A percentile compares a stretch with the other conserved stretches of the same genome.
phyloP scores from a whole-genome alignment of 2,329 filamentous ascomycete genomes.

The Hypoxylon sp. region DNA sequence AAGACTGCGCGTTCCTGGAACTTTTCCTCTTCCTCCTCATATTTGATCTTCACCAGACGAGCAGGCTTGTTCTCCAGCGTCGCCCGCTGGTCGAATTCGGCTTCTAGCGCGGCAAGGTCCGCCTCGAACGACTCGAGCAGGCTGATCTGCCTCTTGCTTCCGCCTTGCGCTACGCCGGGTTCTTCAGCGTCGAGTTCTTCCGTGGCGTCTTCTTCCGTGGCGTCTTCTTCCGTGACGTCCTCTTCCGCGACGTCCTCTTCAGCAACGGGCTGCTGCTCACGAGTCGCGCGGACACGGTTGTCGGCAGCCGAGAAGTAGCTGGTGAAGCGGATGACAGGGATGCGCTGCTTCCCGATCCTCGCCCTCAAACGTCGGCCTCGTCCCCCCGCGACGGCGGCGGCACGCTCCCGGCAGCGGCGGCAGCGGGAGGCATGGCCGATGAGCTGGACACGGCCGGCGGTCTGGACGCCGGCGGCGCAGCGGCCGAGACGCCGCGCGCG shows the following conservation, averaged over 20 bases:
- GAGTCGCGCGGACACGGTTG: neutral
- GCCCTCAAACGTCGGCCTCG: neutral
- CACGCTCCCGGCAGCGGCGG: no score
- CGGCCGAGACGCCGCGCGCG: constrained; percentile 10
- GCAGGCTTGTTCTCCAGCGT: neutral
- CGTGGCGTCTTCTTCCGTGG: no score
- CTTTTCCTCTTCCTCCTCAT: neutral
- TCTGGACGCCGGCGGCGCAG: constrained; percentile 5
- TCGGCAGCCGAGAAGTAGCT: neutral
- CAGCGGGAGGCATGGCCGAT: no score
- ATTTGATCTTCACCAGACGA: neutral
- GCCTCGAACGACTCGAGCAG: constrained; percentile 4
- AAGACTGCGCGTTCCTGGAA: neutral
- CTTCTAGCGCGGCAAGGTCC: neutral
- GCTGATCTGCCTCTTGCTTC: neutral
- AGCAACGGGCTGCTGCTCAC: neutral
- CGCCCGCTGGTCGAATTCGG: neutral
- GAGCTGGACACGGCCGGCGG: neutral
- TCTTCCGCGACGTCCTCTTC: no score
- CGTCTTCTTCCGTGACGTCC: no score
- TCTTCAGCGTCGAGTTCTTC: neutral
- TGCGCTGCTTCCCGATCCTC: neutral
- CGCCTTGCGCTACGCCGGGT: neutral
- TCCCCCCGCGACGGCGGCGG: no score
- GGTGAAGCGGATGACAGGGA: neutral